These are phyloP conservation scores for Aspergillus luchuensis DNA, from an alignment of 2,329 filamentous ascomycete species.

Conservation along the genomic window DNA sequence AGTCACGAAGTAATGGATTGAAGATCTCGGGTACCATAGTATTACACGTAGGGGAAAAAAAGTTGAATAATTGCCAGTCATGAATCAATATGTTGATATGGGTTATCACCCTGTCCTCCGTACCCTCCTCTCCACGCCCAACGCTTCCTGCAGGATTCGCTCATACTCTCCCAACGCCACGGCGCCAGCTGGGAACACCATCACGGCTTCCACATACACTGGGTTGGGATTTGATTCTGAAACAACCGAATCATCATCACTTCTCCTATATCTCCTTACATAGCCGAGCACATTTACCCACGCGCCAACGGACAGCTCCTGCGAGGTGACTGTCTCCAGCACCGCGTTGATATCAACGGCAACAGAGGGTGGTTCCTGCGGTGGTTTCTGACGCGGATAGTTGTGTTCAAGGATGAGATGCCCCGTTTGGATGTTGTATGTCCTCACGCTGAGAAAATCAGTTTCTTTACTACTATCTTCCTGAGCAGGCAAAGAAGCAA, in stretches of 20 bases:
- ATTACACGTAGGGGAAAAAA: neutral
- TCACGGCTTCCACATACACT: constrained; percentile 68
- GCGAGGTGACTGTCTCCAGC: constrained; percentile 63
- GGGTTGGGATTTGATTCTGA: constrained; percentile 31
- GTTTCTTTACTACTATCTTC: neutral
- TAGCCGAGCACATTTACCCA: constrained; percentile 93
- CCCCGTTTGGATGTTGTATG: constrained; percentile 60
- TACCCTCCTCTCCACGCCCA: constrained; percentile 37
- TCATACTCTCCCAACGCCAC: constrained; percentile 74
- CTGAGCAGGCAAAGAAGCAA: no score
- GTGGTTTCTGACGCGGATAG: constrained; percentile 49
- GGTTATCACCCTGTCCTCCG: constrained; percentile 7
- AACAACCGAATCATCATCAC: neutral
- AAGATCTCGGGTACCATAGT: neutral
- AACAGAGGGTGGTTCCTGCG: constrained; percentile 48
- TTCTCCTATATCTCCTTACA: constrained; percentile 42
- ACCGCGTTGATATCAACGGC: constrained; percentile 72
- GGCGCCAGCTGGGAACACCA: constrained; percentile 75
- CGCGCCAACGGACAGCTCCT: constrained; percentile 70
- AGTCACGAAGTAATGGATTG: neutral
- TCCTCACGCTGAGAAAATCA: constrained; percentile 55
- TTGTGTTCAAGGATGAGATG: constrained; percentile 69
- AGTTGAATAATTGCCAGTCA: neutral
- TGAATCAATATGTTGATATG: neutral
- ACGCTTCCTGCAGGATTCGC: constrained; percentile 51